These are phyloP conservation scores for Penicillium sp. DNA, from an alignment of 2,329 filamentous ascomycete species.

Conservation along the genomic window DNA sequence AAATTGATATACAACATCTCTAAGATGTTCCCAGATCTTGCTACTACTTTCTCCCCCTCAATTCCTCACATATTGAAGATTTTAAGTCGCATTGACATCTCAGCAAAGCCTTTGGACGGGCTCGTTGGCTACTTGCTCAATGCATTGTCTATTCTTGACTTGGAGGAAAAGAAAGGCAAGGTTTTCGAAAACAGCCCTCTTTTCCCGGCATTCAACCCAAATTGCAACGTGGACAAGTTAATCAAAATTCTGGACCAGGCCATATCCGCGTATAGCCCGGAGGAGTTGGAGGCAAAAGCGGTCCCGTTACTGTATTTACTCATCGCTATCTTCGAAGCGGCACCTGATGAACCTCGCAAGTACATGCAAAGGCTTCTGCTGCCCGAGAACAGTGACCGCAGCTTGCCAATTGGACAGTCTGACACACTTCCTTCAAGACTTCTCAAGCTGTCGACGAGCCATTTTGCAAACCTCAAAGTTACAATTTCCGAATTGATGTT, in stretches of 20 bases:
- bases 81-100: conserved; percentile 60
- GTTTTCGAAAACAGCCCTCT: conserved; percentile 51
- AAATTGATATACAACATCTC: conserved; percentile 90
- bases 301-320: conserved; percentile 74
- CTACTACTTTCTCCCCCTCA: conserved; percentile 62
- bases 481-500: conserved; percentile 79
- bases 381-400: conserved; percentile 73
- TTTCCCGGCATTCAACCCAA: conserved; percentile 64
- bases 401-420: conserved; percentile 72
- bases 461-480: conserved; percentile 70
- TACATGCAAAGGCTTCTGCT: conserved; percentile 68
- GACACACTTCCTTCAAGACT: conserved; percentile 72
- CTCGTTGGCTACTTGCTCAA: conserved; percentile 74
- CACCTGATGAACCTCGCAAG: conserved; percentile 61
- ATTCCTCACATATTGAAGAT: conserved; percentile 70
- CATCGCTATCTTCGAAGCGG: conserved; percentile 67
- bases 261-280: conserved; percentile 61
- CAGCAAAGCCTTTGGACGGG: conserved; percentile 67
- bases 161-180: conserved; percentile 56
- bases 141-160: conserved; percentile 73
- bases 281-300: conserved; percentile 69
- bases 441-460: conserved; percentile 73
- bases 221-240: conserved; percentile 62
- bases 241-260: conserved; percentile 69
- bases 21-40: conserved; percentile 66